These are phyloP conservation scores for Tolypocladium amazonense DNA, from an alignment of 2,329 filamentous ascomycete genomes.

Conservation along the genomic window DNA sequence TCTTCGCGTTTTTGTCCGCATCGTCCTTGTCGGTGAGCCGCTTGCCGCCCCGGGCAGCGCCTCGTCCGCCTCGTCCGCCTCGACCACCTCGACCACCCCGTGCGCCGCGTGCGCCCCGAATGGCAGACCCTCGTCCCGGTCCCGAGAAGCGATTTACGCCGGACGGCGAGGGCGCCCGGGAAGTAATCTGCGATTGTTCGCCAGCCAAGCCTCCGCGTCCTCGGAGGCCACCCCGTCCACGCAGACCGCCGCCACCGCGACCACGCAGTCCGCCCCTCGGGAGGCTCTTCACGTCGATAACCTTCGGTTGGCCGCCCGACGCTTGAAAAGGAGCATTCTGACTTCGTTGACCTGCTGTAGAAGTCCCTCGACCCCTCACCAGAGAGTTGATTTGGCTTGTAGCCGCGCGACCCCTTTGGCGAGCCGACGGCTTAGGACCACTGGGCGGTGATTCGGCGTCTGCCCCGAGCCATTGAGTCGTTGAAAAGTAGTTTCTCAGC, in stretches of 20 bases:
- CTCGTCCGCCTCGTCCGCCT: slow-evolving; percentile 2
- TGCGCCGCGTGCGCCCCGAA: slow-evolving; percentile 8
- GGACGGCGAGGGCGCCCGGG: slow-evolving; percentile 1
- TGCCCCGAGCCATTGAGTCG: slow-evolving; percentile 21
- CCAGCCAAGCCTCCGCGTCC: slow-evolving; percentile 2
- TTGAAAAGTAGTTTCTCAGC: slow-evolving; percentile 24
- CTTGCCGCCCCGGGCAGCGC: slow-evolving; percentile 9
- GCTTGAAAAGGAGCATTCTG: slow-evolving; percentile 1
- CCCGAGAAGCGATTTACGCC: slow-evolving; percentile 9
- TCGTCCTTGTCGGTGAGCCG: slow-evolving; percentile 12
- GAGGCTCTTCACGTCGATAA: slow-evolving; percentile 29
- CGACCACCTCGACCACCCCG: background rate
- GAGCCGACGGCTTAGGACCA: slow-evolving; percentile 12
- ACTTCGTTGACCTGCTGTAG: background rate
- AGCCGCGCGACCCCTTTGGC: slow-evolving; percentile 21
- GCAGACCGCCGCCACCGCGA: slow-evolving; percentile 15
- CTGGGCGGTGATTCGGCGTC: slow-evolving; percentile 12
- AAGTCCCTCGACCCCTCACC: slow-evolving; percentile 10
- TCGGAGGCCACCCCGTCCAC: slow-evolving; percentile 7
- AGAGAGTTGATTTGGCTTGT: slow-evolving; percentile 22
- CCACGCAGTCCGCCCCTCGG: slow-evolving; percentile 18
- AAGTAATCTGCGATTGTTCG: background rate
- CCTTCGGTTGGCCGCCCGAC: slow-evolving; percentile 14
- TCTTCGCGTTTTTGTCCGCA: slow-evolving; percentile 10
- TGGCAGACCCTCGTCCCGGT: slow-evolving; percentile 1